These are phyloP conservation scores for Suillus subaureus DNA, from an alignment of 768 basidiomycete species.

Conservation along the genomic window DNA sequence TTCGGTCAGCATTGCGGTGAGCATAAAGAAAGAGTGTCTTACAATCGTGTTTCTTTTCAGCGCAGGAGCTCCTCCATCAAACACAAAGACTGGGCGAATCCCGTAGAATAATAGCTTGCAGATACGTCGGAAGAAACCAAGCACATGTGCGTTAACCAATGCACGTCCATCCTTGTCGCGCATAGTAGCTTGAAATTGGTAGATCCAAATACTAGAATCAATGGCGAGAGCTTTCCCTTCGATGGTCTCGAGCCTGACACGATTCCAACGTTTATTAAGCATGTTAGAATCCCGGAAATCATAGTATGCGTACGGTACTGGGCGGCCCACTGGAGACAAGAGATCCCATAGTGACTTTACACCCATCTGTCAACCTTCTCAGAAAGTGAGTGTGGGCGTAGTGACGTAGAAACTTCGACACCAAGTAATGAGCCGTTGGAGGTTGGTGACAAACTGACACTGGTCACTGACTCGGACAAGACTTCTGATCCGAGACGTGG, in stretches of 20 bases:
- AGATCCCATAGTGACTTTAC: conserved; percentile 96
- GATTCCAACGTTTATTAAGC: conserved; percentile 9
- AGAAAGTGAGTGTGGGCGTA: not conserved
- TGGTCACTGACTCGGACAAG: not conserved
- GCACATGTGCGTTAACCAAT: conserved; percentile 89
- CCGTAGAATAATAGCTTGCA: conserved; percentile 96
- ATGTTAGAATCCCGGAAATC: not conserved
- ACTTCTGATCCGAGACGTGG: not conserved
- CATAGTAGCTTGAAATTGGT: conserved; percentile 99
- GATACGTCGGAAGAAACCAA: conserved; percentile 89
- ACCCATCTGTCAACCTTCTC: conserved; percentile 61
- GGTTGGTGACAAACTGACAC: not conserved
- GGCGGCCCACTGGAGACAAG: conserved; percentile 89
- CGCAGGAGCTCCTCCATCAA: conserved; percentile 94
- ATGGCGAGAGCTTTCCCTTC: conserved; percentile 97
- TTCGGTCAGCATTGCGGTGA: conserved; percentile 10
- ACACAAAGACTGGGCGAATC: conserved; percentile 98
- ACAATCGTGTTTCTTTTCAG: conserved; percentile 91
- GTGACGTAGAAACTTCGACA: not conserved
- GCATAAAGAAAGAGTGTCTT: conserved; percentile 24
- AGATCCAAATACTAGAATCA: conserved; percentile 99
- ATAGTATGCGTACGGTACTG: conserved; percentile 70
- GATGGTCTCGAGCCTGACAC: conserved; percentile 81
- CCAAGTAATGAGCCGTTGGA: not conserved
- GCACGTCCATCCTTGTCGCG: conserved; percentile 93